Evolutionary conservation across 2,329 filamentous ascomycete species (phyloP).

Genomic region (Penicillium oxalicum): DNA sequence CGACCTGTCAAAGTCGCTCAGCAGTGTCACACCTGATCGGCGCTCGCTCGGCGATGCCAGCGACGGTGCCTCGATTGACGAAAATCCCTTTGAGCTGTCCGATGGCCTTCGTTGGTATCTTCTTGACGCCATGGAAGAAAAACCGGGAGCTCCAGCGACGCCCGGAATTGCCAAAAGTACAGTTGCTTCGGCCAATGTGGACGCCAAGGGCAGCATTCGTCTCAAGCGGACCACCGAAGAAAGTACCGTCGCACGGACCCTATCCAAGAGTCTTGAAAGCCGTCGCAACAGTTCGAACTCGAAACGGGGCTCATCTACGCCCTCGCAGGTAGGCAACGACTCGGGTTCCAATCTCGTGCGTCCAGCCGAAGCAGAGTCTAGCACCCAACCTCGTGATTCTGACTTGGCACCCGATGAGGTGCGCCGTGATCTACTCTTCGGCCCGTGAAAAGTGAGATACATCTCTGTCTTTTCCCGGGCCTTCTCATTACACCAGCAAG

Average conservation of each 20-base stretch:
- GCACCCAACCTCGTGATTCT: slow-evolving; percentile 33
- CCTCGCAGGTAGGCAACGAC: slow-evolving; percentile 28
- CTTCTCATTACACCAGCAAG: neutral
- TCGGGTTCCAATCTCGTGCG: slow-evolving; percentile 33
- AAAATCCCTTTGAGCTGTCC: slow-evolving; percentile 94
- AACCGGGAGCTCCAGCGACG: slow-evolving; percentile 82
- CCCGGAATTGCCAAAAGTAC: slow-evolving; percentile 88
- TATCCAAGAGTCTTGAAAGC: slow-evolving; percentile 85
- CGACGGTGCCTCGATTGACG: slow-evolving; percentile 60
- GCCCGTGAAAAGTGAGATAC: slow-evolving; percentile 34
- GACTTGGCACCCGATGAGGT: slow-evolving; percentile 43
- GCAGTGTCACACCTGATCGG: slow-evolving; percentile 49
- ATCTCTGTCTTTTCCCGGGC: slow-evolving; percentile 20
- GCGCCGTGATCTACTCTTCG: slow-evolving; percentile 43
- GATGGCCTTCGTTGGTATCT: slow-evolving; percentile 96
- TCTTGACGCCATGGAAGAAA: slow-evolving; percentile 88
- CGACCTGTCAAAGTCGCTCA: slow-evolving; percentile 75
- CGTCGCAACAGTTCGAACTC: slow-evolving; percentile 81
- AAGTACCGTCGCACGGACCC: slow-evolving; percentile 67
- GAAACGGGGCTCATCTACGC: slow-evolving; percentile 56
- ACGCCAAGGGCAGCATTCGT: slow-evolving; percentile 67
- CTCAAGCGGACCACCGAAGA: slow-evolving; percentile 52
- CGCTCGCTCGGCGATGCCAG: slow-evolving; percentile 46
- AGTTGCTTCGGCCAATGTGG: slow-evolving; percentile 78
- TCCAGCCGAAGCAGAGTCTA: slow-evolving; percentile 31